Evolutionary conservation across 257 asterid genomes (phyloP).

Genomic region (Fraxinus cuspidata): DNA sequence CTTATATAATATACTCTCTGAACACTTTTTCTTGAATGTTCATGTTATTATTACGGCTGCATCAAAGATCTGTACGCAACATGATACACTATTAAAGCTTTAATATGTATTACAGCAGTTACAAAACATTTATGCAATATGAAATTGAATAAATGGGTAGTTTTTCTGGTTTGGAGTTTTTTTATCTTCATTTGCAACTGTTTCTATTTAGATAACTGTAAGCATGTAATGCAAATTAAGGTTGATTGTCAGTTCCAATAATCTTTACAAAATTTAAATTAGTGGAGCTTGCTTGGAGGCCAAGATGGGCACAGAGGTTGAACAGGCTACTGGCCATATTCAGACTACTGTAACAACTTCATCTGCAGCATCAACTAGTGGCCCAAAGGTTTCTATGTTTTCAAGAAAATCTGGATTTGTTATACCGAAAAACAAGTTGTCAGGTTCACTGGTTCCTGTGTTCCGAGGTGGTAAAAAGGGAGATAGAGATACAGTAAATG

Average conservation of each 20-base stretch:
- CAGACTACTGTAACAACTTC: slow-evolving; percentile 38
- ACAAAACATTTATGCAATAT: background rate
- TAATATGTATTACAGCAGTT: background rate
- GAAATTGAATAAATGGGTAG: slow-evolving; percentile 11
- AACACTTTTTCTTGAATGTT: background rate
- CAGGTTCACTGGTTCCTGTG: slow-evolving; percentile 81
- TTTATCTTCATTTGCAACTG: background rate
- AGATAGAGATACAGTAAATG: slow-evolving; percentile 46
- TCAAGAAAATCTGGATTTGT: slow-evolving; percentile 74
- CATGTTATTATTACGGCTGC: background rate
- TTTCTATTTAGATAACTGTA: background rate
- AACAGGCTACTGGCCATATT: slow-evolving; percentile 45
- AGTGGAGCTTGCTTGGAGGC: slow-evolving; percentile 31
- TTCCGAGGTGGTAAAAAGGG: slow-evolving; percentile 64
- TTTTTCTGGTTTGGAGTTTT: slow-evolving; percentile 7
- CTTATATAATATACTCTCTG: background rate
- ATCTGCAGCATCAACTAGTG: slow-evolving; percentile 49
- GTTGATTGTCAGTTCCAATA: background rate
- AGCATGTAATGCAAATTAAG: background rate
- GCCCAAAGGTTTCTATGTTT: slow-evolving; percentile 66
- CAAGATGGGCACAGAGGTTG: slow-evolving; percentile 65
- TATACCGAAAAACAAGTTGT: slow-evolving; percentile 84
- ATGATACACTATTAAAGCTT: background rate
- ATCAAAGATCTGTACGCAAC: background rate
- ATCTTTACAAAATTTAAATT: slow-evolving; percentile 7